These are phyloP conservation scores for Gossypium gossypioides DNA, from an alignment of 441 rosid genomes.

Conservation along the genomic window DNA sequence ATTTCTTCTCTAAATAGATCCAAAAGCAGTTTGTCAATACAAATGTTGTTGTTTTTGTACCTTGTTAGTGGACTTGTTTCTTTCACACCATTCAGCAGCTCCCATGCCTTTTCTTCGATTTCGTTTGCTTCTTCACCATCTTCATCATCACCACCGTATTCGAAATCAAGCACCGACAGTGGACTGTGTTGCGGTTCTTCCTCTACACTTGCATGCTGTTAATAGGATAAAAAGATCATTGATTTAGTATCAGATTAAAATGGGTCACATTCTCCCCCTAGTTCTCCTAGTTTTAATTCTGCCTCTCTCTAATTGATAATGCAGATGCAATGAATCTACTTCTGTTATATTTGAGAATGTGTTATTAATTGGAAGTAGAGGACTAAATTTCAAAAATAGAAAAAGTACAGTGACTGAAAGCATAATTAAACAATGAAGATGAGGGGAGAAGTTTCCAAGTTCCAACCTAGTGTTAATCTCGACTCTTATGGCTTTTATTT, in stretches of 20 bases:
- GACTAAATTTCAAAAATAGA: no score
- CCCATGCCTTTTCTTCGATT: constrained; percentile 34
- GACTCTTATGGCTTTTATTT: neutral
- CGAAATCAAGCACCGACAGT: constrained; percentile 36
- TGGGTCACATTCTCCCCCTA: no score
- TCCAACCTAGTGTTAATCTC: neutral
- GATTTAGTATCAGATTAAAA: neutral
- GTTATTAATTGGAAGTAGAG: no score
- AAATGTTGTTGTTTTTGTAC: constrained; percentile 6
- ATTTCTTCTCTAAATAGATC: constrained; percentile 51
- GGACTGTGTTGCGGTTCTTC: constrained; percentile 38
- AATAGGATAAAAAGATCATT: neutral
- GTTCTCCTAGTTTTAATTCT: no score
- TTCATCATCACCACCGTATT: constrained; percentile 25
- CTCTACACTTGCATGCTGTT: constrained; percentile 23
- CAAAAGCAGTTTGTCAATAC: constrained; percentile 27
- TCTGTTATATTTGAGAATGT: no score
- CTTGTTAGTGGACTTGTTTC: constrained; percentile 23
- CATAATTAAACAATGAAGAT: neutral
- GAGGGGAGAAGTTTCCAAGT: neutral
- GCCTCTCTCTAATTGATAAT: no score
- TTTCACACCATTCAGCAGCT: constrained; percentile 34
- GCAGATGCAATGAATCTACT: no score
- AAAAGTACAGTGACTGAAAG: neutral
- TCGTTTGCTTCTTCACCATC: no score